phyloP scores from a whole-genome alignment of 352 stramenopile genomes.

The Phytophthora idaei region DNA sequence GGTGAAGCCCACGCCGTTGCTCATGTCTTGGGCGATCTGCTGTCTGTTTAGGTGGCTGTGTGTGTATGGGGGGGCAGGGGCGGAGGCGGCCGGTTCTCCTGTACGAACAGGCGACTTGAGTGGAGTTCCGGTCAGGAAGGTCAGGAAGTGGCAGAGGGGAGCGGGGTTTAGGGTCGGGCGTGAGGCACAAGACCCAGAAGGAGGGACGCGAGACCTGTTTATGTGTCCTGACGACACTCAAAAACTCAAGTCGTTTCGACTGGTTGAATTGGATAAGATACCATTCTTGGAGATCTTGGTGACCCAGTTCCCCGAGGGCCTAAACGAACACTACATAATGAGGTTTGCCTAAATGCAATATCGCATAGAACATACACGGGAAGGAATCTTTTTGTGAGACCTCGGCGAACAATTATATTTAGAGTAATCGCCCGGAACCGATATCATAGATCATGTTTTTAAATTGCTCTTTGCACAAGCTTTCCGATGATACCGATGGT shows the following conservation, averaged over 20 bases:
- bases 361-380: too few species aligned
- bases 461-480: too few species aligned
- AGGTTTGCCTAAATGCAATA: too few species aligned
- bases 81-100: background rate
- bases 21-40: conserved; percentile 26
- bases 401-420: too few species aligned
- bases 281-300: too few species aligned
- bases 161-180: background rate
- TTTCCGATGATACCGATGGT: too few species aligned
- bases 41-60: conserved; percentile 2
- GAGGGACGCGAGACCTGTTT: background rate
- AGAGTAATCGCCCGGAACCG: too few species aligned
- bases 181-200: conserved; percentile 9
- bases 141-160: conserved; percentile 24
- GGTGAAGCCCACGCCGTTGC: conserved; percentile 59
- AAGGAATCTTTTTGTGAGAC: too few species aligned
- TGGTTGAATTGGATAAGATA: conserved; percentile 5
- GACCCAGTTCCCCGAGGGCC: too few species aligned
- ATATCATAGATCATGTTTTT: too few species aligned
- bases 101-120: conserved; percentile 1
- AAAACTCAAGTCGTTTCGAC: conserved; percentile 8
- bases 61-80: background rate
- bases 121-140: background rate
- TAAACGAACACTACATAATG: too few species aligned
- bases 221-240: background rate